Evolutionary conservation across 1,284 basidiomycete species (phyloP).

Genomic region (Ceratobasidium theobromae): DNA sequence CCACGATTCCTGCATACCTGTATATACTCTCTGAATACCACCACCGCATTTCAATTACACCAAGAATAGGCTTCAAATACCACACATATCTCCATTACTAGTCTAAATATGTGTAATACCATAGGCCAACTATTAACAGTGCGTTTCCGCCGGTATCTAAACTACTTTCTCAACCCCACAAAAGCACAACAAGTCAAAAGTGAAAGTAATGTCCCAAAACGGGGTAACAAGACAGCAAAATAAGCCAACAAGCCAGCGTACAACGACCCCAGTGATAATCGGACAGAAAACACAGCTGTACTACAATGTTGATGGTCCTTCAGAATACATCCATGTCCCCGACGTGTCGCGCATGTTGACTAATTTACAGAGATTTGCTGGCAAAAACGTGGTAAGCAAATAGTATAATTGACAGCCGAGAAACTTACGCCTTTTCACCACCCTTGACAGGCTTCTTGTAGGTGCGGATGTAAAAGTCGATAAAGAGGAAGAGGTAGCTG

Average conservation of each 20-base stretch:
- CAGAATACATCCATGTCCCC: slow-evolving; percentile 27
- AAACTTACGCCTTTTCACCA: slow-evolving; percentile 20
- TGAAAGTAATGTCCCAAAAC: slow-evolving; percentile 8
- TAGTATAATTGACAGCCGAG: background rate
- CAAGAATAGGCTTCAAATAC: slow-evolving; percentile 15
- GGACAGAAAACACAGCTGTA: slow-evolving; percentile 28
- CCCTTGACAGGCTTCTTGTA: slow-evolving; percentile 52
- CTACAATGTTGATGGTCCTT: background rate
- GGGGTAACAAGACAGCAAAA: background rate
- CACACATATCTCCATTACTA: slow-evolving; percentile 6
- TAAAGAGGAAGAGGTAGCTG: slow-evolving; percentile 88
- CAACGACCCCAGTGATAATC: slow-evolving; percentile 18
- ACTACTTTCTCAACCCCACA: slow-evolving; percentile 23
- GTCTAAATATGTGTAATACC: slow-evolving; percentile 16
- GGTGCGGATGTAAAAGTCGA: slow-evolving; percentile 85
- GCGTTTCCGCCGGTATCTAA: slow-evolving; percentile 29
- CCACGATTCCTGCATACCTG: background rate
- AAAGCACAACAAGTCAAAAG: slow-evolving; percentile 18
- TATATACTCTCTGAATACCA: background rate
- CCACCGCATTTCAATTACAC: background rate
- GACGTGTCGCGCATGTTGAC: background rate
- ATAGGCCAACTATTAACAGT: slow-evolving; percentile 3
- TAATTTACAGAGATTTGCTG: slow-evolving; percentile 28
- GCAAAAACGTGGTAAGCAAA: background rate
- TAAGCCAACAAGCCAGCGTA: background rate